These are phyloP conservation scores for Venturia asperata DNA, from an alignment of 2,329 filamentous ascomycete genomes.

Conservation along the genomic window DNA sequence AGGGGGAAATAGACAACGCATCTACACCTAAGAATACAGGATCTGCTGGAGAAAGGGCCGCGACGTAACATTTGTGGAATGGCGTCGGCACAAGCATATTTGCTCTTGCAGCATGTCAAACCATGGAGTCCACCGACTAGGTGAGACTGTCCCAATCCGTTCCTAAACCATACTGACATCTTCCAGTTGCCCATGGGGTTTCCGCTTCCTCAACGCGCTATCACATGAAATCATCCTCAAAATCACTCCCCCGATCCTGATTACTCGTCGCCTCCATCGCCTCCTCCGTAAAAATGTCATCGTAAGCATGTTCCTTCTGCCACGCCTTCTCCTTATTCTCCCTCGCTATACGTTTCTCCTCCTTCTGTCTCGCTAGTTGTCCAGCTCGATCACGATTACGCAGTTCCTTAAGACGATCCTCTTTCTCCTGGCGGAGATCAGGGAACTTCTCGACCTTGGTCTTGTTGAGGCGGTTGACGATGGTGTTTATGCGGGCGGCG, in stretches of 20 bases:
- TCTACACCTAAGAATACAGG: too few species aligned
- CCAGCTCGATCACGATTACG: constrained; percentile 63
- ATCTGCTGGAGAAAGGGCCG: neutral
- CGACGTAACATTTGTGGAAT: neutral
- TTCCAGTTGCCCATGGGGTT: neutral
- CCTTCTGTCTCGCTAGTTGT: constrained; percentile 62
- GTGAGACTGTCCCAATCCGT: neutral
- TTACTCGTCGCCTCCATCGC: constrained; percentile 73
- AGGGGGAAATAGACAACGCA: too few species aligned
- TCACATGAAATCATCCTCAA: constrained; percentile 86
- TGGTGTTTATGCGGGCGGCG: constrained; percentile 71
- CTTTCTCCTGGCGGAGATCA: constrained; percentile 74
- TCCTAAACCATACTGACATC: neutral
- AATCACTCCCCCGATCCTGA: constrained; percentile 69
- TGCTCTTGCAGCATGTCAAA: neutral
- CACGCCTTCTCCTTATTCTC: constrained; percentile 85
- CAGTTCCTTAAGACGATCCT: constrained; percentile 64
- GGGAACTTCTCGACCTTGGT: constrained; percentile 84
- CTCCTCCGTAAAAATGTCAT: constrained; percentile 81
- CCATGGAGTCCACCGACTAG: neutral
- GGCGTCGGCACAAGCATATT: neutral
- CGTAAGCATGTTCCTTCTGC: constrained; percentile 97
- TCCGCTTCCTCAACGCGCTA: neutral
- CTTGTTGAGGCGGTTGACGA: constrained; percentile 98
- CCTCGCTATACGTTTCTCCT: constrained; percentile 64